A percentile compares a stretch with the other conserved stretches of the same genome.
These are phyloP conservation scores for Chlamydomonas sp. DNA, from an alignment of 139 green algal species.

Conservation along the genomic window DNA sequence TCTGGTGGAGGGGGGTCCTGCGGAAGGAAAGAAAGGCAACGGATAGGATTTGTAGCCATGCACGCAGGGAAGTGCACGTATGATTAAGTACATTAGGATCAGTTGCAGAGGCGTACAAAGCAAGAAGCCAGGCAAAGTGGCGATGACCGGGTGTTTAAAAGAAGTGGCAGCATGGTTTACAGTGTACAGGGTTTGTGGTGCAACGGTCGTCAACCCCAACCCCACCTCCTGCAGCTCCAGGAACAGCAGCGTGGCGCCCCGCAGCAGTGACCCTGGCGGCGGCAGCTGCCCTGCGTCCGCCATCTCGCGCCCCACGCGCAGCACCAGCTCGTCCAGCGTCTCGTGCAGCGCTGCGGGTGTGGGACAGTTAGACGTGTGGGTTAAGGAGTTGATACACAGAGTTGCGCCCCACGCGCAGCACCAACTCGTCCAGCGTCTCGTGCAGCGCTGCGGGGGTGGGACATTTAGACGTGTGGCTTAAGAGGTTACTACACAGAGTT, in stretches of 20 bases:
- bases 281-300: slow-evolving; percentile 7
- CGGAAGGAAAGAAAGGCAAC: too few relatives aligned
- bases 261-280: slow-evolving; percentile 22
- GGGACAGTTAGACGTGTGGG: too few relatives aligned
- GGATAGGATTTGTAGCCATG: too few relatives aligned
- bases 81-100: too few relatives aligned
- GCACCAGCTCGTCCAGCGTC: slow-evolving; percentile 15
- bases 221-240: slow-evolving; percentile 14
- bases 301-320: slow-evolving; percentile 15
- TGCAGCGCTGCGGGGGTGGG: not conserved
- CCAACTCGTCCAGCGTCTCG: slow-evolving; percentile 7
- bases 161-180: not conserved
- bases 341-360: slow-evolving; percentile 7
- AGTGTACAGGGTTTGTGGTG: not conserved
- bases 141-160: not conserved
- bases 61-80: too few relatives aligned
- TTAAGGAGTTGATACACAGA: too few relatives aligned
- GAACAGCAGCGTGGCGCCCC: slow-evolving; percentile 21
- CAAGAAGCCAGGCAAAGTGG: too few relatives aligned
- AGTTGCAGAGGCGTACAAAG: too few relatives aligned
- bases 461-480: too few relatives aligned
- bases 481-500: too few relatives aligned
- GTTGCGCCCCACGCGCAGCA: not conserved
- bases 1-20: too few relatives aligned
- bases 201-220: not conserved